Conservation (phyloP, 345 rosid species). For the Anastatica hierochuntica region DNA sequence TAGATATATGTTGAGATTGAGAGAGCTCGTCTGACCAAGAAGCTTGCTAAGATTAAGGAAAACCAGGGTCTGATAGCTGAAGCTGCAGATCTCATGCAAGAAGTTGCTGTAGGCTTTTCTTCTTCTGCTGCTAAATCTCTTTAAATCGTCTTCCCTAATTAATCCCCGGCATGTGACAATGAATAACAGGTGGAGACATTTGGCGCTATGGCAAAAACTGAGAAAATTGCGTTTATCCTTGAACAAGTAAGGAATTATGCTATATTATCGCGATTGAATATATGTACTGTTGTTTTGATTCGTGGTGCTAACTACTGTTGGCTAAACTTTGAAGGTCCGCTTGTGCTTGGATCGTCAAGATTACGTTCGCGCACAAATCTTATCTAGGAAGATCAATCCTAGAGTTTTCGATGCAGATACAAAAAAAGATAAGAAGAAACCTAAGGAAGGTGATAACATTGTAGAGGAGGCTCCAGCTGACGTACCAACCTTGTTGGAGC, state of each 20-base stretch:
- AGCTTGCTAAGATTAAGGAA: slow-evolving; percentile 96
- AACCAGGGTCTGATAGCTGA: slow-evolving; percentile 87
- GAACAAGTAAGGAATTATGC: slow-evolving; percentile 56
- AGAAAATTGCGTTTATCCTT: slow-evolving; percentile 96
- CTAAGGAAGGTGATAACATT: slow-evolving; percentile 80
- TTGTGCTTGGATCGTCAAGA: slow-evolving; percentile 92
- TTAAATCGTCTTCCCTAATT: background rate
- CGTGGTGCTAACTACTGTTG: background rate
- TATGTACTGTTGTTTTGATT: background rate
- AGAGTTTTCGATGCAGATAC: slow-evolving; percentile 73
- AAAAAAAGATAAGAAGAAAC: slow-evolving; percentile 83
- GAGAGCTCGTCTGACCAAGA: slow-evolving; percentile 88
- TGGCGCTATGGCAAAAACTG: slow-evolving; percentile 98
- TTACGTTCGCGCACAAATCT: slow-evolving; percentile 89
- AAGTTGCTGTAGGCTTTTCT: slow-evolving; percentile 69
- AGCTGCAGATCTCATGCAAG: slow-evolving; percentile 99
- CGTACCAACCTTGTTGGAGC: slow-evolving; percentile 82
- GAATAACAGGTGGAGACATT: slow-evolving; percentile 84
- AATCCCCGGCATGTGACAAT: slow-evolving; percentile 4
- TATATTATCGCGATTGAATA: background rate
- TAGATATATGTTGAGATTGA: slow-evolving; percentile 98
- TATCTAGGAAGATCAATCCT: slow-evolving; percentile 87
- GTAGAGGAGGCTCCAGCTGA: slow-evolving; percentile 96
- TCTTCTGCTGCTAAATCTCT: background rate
- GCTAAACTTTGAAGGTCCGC: slow-evolving; percentile 53